Conservation (phyloP, 2,329 filamentous ascomycete species). For the Penicillium polonicum region DNA sequence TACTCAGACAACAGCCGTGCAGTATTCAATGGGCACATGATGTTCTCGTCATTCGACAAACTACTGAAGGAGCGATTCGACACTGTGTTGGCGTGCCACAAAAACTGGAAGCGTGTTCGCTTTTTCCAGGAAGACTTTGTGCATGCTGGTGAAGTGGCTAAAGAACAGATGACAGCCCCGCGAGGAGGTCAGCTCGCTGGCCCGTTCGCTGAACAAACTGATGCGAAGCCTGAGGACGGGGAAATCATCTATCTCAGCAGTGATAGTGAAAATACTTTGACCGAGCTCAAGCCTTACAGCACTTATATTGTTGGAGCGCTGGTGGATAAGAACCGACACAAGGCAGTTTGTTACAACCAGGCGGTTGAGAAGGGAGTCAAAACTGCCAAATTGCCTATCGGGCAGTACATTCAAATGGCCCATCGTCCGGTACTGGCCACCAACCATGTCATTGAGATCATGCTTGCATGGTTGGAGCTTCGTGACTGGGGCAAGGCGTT, state of each 20-base stretch:
- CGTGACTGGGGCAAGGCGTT: slow-evolving; percentile 93
- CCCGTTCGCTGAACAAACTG: slow-evolving; percentile 50
- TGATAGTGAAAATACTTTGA: slow-evolving; percentile 83
- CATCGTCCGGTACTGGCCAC: slow-evolving; percentile 84
- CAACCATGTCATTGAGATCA: slow-evolving; percentile 96
- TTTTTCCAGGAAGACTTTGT: slow-evolving; percentile 75
- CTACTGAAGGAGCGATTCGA: slow-evolving; percentile 79
- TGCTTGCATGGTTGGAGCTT: slow-evolving; percentile 86
- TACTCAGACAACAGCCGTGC: slow-evolving; percentile 84
- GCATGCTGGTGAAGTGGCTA: slow-evolving; percentile 63
- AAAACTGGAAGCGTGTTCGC: slow-evolving; percentile 73
- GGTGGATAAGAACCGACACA: slow-evolving; percentile 95
- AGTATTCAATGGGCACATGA: slow-evolving; percentile 67
- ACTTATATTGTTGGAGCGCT: slow-evolving; percentile 92
- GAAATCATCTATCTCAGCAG: slow-evolving; percentile 86
- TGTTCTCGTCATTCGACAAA: slow-evolving; percentile 72
- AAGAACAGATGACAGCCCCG: slow-evolving; percentile 62
- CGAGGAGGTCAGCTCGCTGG: slow-evolving; percentile 60
- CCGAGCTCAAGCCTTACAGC: slow-evolving; percentile 78
- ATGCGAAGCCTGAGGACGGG: slow-evolving; percentile 43
- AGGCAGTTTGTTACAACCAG: slow-evolving; percentile 85
- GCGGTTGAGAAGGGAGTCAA: slow-evolving; percentile 73
- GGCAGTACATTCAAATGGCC: slow-evolving; percentile 90
- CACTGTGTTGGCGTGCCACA: slow-evolving; percentile 70
- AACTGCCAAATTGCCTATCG: slow-evolving; percentile 89